phyloP scores from a whole-genome alignment of 805 yeast species.

The Saccharomycopsis microspora region DNA sequence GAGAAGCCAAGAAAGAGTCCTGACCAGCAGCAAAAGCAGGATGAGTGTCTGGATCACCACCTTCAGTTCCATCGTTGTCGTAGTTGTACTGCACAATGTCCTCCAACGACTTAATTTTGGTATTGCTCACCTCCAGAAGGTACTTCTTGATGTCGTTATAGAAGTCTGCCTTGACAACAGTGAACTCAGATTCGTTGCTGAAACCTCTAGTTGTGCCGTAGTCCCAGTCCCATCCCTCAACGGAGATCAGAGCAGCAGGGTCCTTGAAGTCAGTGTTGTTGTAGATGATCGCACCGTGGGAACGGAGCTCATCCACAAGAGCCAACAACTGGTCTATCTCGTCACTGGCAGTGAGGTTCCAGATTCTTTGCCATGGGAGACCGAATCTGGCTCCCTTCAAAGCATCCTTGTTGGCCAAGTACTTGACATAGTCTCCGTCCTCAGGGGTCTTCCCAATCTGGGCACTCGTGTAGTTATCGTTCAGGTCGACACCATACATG shows the following conservation, averaged over 20 bases:
- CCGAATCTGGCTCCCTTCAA: conserved; percentile 23
- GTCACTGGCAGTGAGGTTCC: conserved; percentile 18
- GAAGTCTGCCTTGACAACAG: conserved; percentile 23
- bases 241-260: conserved; percentile 20
- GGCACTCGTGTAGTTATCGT: conserved; percentile 20
- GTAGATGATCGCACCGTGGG: conserved; percentile 22
- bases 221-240: conserved; percentile 24
- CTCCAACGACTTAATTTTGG: conserved; percentile 20
- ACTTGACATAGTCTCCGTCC: conserved; percentile 22
- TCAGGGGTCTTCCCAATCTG: conserved; percentile 22
- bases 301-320: conserved; percentile 18
- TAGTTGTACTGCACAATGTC: conserved; percentile 22
- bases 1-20: conserved; percentile 21
- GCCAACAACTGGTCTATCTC: conserved; percentile 18
- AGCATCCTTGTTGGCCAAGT: conserved; percentile 19
- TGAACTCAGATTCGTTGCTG: conserved; percentile 22
- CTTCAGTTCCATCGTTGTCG: conserved; percentile 20
- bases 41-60: conserved; percentile 18
- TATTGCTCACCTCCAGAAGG: conserved; percentile 20
- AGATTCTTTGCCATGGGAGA: conserved; percentile 22
- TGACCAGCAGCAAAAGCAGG: conserved; percentile 23
- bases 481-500: conserved; percentile 22
- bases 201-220: conserved; percentile 17
- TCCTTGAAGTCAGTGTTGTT: conserved; percentile 22
- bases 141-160: conserved; percentile 21